phyloP scores from a whole-genome alignment of 2,329 filamentous ascomycete species.

The Neurospora sp. region DNA sequence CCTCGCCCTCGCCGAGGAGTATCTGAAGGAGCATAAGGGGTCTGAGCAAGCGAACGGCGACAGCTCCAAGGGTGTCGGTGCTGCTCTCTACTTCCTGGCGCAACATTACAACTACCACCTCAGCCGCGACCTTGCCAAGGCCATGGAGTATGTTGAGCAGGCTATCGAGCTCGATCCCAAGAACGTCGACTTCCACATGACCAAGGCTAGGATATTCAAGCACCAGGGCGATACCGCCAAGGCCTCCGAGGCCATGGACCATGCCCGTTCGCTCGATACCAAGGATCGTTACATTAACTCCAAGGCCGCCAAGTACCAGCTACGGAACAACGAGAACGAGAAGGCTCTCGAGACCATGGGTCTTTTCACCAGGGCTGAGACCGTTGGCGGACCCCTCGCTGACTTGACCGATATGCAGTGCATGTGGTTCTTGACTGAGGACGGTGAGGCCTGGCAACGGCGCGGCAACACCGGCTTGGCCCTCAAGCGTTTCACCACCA shows the following conservation, averaged over 20 bases:
- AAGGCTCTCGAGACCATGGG: constrained; percentile 80
- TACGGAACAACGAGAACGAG: constrained; percentile 85
- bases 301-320: constrained; percentile 92
- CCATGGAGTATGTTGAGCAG: constrained; percentile 71
- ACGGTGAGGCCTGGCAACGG: constrained; percentile 79
- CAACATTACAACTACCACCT: constrained; percentile 94
- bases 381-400: constrained; percentile 73
- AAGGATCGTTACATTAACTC: constrained; percentile 97
- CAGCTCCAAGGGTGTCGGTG: constrained; percentile 55
- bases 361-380: constrained; percentile 87
- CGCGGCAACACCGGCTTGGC: constrained; percentile 76
- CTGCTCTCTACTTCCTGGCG: constrained; percentile 84
- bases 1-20: constrained; percentile 66
- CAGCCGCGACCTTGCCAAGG: constrained; percentile 75
- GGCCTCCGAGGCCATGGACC: constrained; percentile 80
- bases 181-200: constrained; percentile 88
- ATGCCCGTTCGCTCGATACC: constrained; percentile 73
- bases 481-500: constrained; percentile 80
- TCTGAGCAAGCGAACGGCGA: constrained; percentile 32
- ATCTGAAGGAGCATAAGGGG: constrained; percentile 47
- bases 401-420: constrained; percentile 98
- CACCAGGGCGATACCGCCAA: constrained; percentile 70
- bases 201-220: constrained; percentile 90
- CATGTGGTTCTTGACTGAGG: constrained; percentile 92
- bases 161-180: constrained; percentile 70